A percentile compares a stretch with the other conserved stretches of the same genome.
Conservation (phyloP, 2,329 filamentous ascomycete genomes). For the Diaporthe nobilis region DNA sequence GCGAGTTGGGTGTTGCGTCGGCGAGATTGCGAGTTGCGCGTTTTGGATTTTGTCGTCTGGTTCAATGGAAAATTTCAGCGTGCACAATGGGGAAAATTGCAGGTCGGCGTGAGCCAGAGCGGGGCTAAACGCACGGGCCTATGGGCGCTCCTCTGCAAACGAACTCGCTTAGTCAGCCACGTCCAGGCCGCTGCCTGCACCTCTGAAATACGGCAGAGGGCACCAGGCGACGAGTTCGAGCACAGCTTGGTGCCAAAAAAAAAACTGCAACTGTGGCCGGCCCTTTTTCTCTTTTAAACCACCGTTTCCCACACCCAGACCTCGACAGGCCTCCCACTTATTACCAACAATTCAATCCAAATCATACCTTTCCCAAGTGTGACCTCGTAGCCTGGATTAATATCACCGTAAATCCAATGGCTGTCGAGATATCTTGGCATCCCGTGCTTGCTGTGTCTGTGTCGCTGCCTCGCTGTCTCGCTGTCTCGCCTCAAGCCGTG, state of each 20-base stretch:
- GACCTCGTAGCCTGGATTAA: neutral
- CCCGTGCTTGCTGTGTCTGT: neutral
- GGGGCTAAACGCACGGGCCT: constrained; percentile 14
- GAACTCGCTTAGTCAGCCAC: neutral
- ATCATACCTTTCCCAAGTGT: neutral
- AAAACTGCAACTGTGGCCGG: no score
- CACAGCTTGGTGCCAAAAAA: constrained; percentile 8
- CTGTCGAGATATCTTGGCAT: neutral
- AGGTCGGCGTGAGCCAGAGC: constrained; percentile 9
- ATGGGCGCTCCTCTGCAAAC: neutral
- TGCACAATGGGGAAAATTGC: constrained; percentile 31
- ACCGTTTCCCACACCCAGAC: neutral
- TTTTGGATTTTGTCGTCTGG: constrained; percentile 32
- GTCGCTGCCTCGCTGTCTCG: no score
- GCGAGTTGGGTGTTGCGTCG: constrained; percentile 33
- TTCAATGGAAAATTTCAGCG: constrained; percentile 40
- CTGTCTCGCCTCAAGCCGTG: neutral
- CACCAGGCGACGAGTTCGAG: constrained; percentile 4
- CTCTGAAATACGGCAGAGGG: neutral
- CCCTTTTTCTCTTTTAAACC: neutral
- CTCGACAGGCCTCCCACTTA: neutral
- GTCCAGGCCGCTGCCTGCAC: neutral
- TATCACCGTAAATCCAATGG: neutral
- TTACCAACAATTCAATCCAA: neutral
- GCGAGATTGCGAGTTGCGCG: neutral